Evolutionary conservation across 192 early-diverging fungal species (phyloP).

Genomic region (Podila minutissima): DNA sequence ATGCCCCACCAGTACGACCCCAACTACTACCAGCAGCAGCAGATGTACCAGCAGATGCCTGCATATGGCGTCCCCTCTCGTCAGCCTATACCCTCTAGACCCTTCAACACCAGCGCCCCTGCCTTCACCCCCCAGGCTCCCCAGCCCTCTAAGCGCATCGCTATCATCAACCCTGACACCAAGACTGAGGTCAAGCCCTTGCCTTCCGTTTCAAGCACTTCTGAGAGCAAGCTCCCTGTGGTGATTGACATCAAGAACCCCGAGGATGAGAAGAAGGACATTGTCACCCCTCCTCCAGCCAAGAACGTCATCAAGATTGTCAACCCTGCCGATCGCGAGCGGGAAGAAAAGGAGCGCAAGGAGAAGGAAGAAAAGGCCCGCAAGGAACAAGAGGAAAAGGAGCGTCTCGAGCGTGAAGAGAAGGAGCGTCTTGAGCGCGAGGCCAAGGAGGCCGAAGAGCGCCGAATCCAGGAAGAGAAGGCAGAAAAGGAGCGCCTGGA

Average conservation of each 20-base stretch:
- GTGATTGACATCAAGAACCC: slow-evolving; percentile 37
- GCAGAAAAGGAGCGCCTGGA: slow-evolving; percentile 22
- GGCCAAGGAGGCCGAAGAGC: slow-evolving; percentile 40
- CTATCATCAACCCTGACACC: slow-evolving; percentile 80
- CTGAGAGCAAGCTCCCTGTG: slow-evolving; percentile 25
- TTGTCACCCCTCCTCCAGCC: slow-evolving; percentile 39
- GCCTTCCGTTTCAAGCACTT: slow-evolving; percentile 42
- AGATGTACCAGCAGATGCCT: slow-evolving; percentile 42
- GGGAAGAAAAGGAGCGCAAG: slow-evolving; percentile 55
- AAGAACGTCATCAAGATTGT: slow-evolving; percentile 60
- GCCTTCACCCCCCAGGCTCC: slow-evolving; percentile 41
- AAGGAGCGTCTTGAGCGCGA: slow-evolving; percentile 43
- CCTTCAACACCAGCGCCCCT: slow-evolving; percentile 21
- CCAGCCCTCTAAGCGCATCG: slow-evolving; percentile 65
- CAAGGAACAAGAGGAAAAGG: slow-evolving; percentile 39
- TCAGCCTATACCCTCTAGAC: slow-evolving; percentile 34
- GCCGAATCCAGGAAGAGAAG: slow-evolving; percentile 39
- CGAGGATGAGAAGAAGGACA: slow-evolving; percentile 42
- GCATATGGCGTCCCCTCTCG: slow-evolving; percentile 40
- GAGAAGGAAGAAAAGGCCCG: slow-evolving; percentile 58
- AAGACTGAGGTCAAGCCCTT: slow-evolving; percentile 73
- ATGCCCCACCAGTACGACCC: slow-evolving; percentile 16
- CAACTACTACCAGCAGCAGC: slow-evolving; percentile 31
- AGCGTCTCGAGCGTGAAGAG: slow-evolving; percentile 49
- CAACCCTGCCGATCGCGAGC: slow-evolving; percentile 56